These are phyloP conservation scores for Penicillium sp. DNA, from an alignment of 2,329 filamentous ascomycete genomes.

Conservation along the genomic window DNA sequence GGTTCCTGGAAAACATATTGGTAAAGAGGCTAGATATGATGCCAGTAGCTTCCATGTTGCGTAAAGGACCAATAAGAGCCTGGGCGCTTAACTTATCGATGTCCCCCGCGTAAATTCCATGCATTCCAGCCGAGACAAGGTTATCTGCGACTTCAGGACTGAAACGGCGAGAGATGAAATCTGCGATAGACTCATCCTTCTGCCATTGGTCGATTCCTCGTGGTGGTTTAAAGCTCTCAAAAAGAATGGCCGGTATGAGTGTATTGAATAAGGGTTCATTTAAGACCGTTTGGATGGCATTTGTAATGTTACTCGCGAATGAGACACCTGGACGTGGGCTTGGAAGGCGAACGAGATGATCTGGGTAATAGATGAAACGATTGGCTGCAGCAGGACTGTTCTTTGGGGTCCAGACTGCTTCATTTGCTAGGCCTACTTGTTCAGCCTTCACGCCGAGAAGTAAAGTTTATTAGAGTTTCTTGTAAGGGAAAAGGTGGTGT, in stretches of 20 bases:
- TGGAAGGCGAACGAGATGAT: conserved; percentile 70
- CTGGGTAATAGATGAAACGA: conserved; percentile 85
- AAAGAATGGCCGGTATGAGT: conserved; percentile 35
- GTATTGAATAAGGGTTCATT: conserved; percentile 60
- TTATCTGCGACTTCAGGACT: conserved; percentile 65
- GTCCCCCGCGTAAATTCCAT: conserved; percentile 92
- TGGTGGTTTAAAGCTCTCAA: conserved; percentile 31
- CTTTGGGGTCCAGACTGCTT: conserved; percentile 57
- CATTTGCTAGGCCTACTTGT: conserved; percentile 56
- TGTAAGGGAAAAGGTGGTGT: not conserved
- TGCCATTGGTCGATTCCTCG: conserved; percentile 34
- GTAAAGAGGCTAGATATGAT: conserved; percentile 18
- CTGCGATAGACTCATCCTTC: conserved; percentile 70
- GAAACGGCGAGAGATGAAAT: conserved; percentile 61
- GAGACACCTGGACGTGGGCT: conserved; percentile 35
- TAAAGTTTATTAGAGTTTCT: not conserved
- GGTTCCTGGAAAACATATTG: conserved; percentile 8
- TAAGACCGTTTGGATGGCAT: conserved; percentile 38
- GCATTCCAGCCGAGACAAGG: conserved; percentile 70
- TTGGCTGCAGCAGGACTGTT: conserved; percentile 56
- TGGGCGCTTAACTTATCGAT: conserved; percentile 75
- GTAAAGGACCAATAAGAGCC: conserved; percentile 56
- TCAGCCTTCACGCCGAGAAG: conserved; percentile 48
- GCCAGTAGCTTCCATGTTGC: conserved; percentile 47
- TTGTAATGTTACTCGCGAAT: conserved; percentile 27